Conservation (phyloP, 768 basidiomycete genomes). For the Amanita rimosa region DNA sequence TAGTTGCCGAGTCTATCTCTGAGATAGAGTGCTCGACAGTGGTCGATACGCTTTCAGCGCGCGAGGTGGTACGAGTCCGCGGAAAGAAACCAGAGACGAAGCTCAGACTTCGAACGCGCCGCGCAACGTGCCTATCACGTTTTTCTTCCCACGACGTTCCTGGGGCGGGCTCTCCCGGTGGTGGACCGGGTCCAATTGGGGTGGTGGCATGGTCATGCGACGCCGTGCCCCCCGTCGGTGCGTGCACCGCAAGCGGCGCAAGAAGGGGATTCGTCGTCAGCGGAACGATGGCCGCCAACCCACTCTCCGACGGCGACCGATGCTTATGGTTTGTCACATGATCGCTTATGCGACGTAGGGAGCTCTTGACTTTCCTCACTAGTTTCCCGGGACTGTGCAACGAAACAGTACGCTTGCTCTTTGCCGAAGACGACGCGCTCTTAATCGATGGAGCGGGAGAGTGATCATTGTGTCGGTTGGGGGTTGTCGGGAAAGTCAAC, state of each 20-base stretch:
- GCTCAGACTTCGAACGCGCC: slow-evolving; percentile 2
- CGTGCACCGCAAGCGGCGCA: neutral
- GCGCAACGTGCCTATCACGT: slow-evolving; percentile 1
- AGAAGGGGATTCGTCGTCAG: slow-evolving; percentile 9
- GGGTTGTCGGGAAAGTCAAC: neutral
- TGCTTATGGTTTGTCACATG: slow-evolving; percentile 23
- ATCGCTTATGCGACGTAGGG: slow-evolving; percentile 21
- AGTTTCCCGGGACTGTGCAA: slow-evolving; percentile 15
- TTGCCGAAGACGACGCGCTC: neutral
- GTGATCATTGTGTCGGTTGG: neutral
- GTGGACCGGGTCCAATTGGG: neutral
- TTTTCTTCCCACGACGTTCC: slow-evolving; percentile 3
- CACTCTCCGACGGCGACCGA: slow-evolving; percentile 7
- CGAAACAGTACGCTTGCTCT: neutral
- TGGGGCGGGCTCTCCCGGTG: neutral
- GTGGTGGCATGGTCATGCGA: neutral
- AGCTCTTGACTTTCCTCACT: slow-evolving; percentile 19
- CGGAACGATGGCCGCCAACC: slow-evolving; percentile 5
- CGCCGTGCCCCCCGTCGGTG: neutral
- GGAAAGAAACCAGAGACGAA: slow-evolving; percentile 3
- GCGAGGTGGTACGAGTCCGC: slow-evolving; percentile 5
- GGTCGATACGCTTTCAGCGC: neutral
- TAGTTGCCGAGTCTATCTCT: slow-evolving; percentile 4
- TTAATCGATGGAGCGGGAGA: slow-evolving; percentile 2
- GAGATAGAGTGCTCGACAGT: slow-evolving; percentile 1